Base-by-base conservation (phyloP, 148 eudicot species). In the Cornus florida region DNA sequence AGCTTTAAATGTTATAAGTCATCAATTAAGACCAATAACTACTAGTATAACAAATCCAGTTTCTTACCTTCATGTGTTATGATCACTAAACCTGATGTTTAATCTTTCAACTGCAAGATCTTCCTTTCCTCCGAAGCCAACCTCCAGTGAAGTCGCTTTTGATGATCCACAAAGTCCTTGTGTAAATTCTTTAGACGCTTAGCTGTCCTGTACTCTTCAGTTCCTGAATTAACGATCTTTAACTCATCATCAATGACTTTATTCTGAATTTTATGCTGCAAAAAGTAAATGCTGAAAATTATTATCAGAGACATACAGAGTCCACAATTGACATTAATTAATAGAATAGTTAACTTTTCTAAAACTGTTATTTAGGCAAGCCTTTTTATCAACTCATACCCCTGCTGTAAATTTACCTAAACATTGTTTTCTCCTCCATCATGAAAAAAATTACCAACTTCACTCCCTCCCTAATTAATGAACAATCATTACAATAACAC, bases 171-270 rank as follows among this genome's bases (percentile, higher is more conserved):
- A 60, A 83, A 90, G 9, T 83, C 86, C 35, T 65, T 5, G 71
- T 71, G 77, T 46, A 90, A 39, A 66, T 80, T 85, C 78, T 76
- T 90, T 31, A 85, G 70, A 69, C 57, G 73, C 81, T 80, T 77
- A 5, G 91, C 90, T 77, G 60, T 83, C 53, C 73, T 71, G 82
- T 82, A 90, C 80, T 84, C 89, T 80, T 88, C 81, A 67, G 83
- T 80, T 67, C 89, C 93, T 74, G 67, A 56, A 22, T 17, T 67
- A 53, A 83, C 89, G 7, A 87, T 72, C 77, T 76, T 80, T 67
- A 90, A 73, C 35, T 80, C 84, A 72, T 68, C 78, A n/a, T 72
- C 84, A 62, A 72, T 53, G 8, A 4, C 59, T 80, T 28, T 66
- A 11, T 79, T 64, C 72, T 71, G 82, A 71, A n/a, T 50, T 35